Evolutionary conservation across 306 rosid genomes (phyloP), one percentile per base, ranked within the genome.

Genomic region (Glycine soja): DNA sequence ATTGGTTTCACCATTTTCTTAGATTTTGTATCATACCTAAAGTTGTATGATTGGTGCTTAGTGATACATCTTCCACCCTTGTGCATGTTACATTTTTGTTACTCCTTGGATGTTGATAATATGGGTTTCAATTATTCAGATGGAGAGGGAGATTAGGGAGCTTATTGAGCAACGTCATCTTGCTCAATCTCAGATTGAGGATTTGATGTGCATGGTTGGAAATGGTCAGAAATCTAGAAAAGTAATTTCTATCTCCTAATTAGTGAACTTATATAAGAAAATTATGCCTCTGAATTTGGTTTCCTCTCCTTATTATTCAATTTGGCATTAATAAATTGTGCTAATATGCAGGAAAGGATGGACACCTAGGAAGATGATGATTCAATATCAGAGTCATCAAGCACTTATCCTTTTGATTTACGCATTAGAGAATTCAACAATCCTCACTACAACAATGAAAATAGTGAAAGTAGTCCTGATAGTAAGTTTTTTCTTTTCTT

Each of bases 171-270:
- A 93, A 77, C 86, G 93, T 15, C 93, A 91, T 85, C 91, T 93
- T 69, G 98, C 98, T 78, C 89, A 93, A 81, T 93, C 97, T 61
- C 94, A 93, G 75, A 84, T 89, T 83, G 83, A 89, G 85, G 98
- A 91, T 87, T 88, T 93, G 70, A 85, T 90, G 52, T 81, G 38
- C 77, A 91, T 93, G 91, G 87, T 89, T 76, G 90, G 91, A 81
- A 84, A 82, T 74, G 86, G 88, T 62, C 82, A n/a, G n/a, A n/a
- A n/a, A n/a, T n/a, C n/a, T n/a, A n/a, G n/a, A n/a, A n/a, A n/a
- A n/a, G n/a, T n/a, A n/a, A n/a, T n/a, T n/a, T n/a, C n/a, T n/a
- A n/a, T n/a, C n/a, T n/a, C n/a, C n/a, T n/a, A n/a, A n/a, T n/a
- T n/a, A n/a, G n/a, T n/a, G n/a, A n/a, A n/a, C n/a, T n/a, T n/a